Conservation (phyloP, 2,329 filamentous ascomycete genomes). For the Penicillium brasilianum region DNA sequence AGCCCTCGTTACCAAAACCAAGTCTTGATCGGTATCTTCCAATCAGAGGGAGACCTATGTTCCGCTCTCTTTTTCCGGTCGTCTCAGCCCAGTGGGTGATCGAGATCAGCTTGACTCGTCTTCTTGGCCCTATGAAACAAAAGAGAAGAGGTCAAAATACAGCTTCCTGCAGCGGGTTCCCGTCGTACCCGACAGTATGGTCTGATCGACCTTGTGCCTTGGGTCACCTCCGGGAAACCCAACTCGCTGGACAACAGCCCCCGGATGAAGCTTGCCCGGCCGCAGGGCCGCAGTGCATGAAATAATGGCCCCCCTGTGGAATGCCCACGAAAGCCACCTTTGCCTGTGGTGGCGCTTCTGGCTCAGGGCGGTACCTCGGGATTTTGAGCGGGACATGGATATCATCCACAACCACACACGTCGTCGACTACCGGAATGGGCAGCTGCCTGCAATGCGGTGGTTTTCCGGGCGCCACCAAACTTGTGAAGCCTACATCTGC, state of each 20-base stretch:
- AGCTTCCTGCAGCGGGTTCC: conserved; percentile 20
- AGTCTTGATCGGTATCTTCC: neutral
- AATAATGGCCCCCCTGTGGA: neutral
- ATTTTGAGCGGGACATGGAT: neutral
- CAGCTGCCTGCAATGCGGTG: neutral
- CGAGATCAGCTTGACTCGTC: neutral
- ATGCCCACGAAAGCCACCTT: neutral
- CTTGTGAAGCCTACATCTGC: neutral
- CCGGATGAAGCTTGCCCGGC: neutral
- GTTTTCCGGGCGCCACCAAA: conserved; percentile 4
- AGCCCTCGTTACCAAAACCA: conserved; percentile 2
- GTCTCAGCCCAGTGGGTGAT: too few relatives aligned
- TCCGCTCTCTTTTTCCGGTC: neutral
- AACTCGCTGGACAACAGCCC: neutral
- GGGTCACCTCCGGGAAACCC: conserved; percentile 18
- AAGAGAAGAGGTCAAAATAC: conserved; percentile 19
- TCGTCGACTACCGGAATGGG: conserved; percentile 5
- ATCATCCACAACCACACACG: conserved; percentile 1
- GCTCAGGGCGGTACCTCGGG: neutral
- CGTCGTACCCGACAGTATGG: conserved; percentile 25
- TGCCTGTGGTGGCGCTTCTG: neutral
- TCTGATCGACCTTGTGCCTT: conserved; percentile 26
- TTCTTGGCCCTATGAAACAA: neutral
- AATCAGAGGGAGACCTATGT: neutral
- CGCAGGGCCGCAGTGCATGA: neutral